These are phyloP conservation scores for Fusarium udum DNA, from an alignment of 2,329 filamentous ascomycete genomes.

Conservation along the genomic window DNA sequence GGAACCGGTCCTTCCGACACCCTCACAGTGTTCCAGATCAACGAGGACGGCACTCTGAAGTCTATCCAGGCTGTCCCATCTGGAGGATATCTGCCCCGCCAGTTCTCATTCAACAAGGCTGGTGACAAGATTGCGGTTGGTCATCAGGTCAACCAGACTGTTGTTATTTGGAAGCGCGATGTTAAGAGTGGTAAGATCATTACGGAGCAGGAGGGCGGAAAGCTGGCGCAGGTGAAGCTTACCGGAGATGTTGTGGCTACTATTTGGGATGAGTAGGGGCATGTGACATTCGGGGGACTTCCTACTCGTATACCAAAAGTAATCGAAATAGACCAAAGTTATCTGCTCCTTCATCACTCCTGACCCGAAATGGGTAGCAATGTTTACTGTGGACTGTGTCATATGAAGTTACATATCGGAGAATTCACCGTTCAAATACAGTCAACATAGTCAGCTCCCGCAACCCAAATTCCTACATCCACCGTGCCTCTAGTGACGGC, in stretches of 20 bases:
- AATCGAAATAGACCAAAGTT: neutral
- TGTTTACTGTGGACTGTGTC: too few relatives aligned
- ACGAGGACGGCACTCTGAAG: constrained; percentile 27
- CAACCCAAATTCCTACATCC: too few relatives aligned
- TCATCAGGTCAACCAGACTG: constrained; percentile 37
- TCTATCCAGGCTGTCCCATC: constrained; percentile 35
- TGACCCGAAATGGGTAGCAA: too few relatives aligned
- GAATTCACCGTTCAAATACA: too few relatives aligned
- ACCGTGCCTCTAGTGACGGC: neutral
- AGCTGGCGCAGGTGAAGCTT: constrained; percentile 32
- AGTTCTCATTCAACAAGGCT: constrained; percentile 39
- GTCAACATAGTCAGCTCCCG: too few relatives aligned
- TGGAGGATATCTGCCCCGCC: constrained; percentile 35
- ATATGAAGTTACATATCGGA: too few relatives aligned
- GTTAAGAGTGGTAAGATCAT: constrained; percentile 36
- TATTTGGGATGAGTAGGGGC: constrained; percentile 34
- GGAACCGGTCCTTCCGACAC: constrained; percentile 35
- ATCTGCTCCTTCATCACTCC: too few relatives aligned
- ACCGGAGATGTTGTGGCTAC: constrained; percentile 30
- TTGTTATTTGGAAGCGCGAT: constrained; percentile 39
- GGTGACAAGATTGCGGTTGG: constrained; percentile 41
- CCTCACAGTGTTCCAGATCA: constrained; percentile 34
- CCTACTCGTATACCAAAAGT: too few relatives aligned
- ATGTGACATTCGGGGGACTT: too few relatives aligned
- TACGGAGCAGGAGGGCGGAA: constrained; percentile 30